These are phyloP conservation scores for Calocera cornea DNA, from an alignment of 768 basidiomycete genomes.

Conservation along the genomic window DNA sequence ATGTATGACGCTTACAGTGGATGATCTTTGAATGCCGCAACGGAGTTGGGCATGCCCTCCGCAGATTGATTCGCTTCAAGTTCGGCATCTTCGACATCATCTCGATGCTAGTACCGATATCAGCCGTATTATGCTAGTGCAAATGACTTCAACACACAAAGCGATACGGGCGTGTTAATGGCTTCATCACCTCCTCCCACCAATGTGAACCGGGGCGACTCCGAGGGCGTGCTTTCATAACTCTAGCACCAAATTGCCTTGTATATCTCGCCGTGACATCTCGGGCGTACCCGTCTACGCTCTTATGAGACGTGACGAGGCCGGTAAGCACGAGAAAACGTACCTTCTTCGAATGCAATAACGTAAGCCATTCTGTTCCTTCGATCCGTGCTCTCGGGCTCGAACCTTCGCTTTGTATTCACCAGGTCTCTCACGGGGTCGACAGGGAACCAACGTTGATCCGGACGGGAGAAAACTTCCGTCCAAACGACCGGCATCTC, in stretches of 20 bases:
- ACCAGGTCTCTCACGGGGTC: conserved; percentile 74
- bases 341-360: conserved; percentile 73
- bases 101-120: conserved; percentile 50
- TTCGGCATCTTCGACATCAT: conserved; percentile 87
- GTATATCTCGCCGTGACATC: conserved; percentile 90
- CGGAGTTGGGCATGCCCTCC: conserved; percentile 85
- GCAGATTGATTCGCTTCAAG: conserved; percentile 58
- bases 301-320: background rate
- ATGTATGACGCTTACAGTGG: conserved; percentile 48
- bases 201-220: conserved; percentile 35
- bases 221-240: conserved; percentile 25
- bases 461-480: conserved; percentile 87
- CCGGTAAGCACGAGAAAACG: conserved; percentile 4
- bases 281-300: conserved; percentile 63
- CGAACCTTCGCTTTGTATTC: conserved; percentile 68
- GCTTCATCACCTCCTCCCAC: conserved; percentile 63
- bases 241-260: conserved; percentile 61
- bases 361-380: conserved; percentile 91
- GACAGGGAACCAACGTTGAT: conserved; percentile 82
- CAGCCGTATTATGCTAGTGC: background rate
- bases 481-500: conserved; percentile 89
- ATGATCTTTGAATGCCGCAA: conserved; percentile 91
- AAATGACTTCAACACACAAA: conserved; percentile 40
- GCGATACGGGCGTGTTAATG: conserved; percentile 61
- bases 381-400: conserved; percentile 41